Evolutionary conservation across 495 filamentous ascomycete genomes (phyloP), one percentile per base, ranked within the genome.

Genomic region (Lasiosphaeria miniovina): DNA sequence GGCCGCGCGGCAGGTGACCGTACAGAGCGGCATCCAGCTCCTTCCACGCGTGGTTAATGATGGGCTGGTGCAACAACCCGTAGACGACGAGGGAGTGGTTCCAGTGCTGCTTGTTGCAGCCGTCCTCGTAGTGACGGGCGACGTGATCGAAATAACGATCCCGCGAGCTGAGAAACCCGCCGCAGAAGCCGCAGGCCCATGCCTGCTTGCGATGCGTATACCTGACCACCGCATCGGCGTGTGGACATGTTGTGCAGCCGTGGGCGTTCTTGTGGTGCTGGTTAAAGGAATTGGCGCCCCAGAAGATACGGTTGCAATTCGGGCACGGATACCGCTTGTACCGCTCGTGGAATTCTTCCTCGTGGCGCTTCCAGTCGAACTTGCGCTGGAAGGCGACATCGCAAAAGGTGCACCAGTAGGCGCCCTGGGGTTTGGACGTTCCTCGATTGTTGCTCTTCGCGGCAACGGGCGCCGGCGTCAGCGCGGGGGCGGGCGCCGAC

Each of bases 291-390:
- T 78, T 80, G 53, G 77, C 74, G 17, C 76, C 76, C 76, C 75
- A 80, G 59, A 80, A 80, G 60, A 75, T 72, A 67, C 75, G 76
- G 61, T 77, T 78, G 66, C 78, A 80, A 64, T 67, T 66, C 9
- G 75, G 74, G 57, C 78, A 81, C 7, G 78, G 78, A 55, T 81
- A 81, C 53, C 76, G 75, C 58, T 75, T 75, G 59, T 75, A 77
- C 41, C 78, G 75, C 62, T 81, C 78, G 72, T 81, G 78, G 59
- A 81, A 78, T 62, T 80, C 77, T 63, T 81, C 78, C 55, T 80
- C 77, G 66, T 81, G 78, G 12, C 77, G 65, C 71, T 80, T 81
- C 78, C 78, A 81, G 67, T 80, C 78, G 58, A 79, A 79, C 65
- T 81, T 81, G 57, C 77, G 70, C 64, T 80, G 77, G 52, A 81